Evolutionary conservation across 495 filamentous ascomycete genomes (phyloP).

Genomic region (Pyronema omphalodes): DNA sequence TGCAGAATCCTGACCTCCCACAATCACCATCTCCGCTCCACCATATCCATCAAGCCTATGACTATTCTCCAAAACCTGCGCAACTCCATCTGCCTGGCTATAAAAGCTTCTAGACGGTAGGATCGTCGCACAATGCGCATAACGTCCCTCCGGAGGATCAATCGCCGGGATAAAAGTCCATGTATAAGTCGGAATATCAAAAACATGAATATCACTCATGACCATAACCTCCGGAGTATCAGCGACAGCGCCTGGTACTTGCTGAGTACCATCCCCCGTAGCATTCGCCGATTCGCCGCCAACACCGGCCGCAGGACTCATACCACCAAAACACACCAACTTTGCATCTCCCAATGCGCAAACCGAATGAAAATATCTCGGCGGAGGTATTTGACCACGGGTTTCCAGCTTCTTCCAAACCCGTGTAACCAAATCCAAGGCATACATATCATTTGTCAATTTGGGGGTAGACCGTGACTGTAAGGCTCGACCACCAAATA

Average conservation of each 20-base stretch:
- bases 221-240: constrained; percentile 53
- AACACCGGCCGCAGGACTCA: constrained; percentile 49
- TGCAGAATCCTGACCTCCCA: constrained; percentile 89
- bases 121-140: constrained; percentile 91
- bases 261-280: neutral
- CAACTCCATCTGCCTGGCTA: constrained; percentile 35
- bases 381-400: constrained; percentile 66
- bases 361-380: constrained; percentile 91
- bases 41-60: constrained; percentile 76
- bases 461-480: constrained; percentile 54
- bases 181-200: constrained; percentile 63
- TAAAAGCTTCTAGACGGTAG: constrained; percentile 74
- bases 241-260: neutral
- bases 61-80: constrained; percentile 29
- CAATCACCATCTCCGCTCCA: constrained; percentile 91
- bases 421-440: constrained; percentile 72
- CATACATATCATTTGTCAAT: constrained; percentile 76
- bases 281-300: neutral
- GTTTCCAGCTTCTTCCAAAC: constrained; percentile 86
- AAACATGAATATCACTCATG: constrained; percentile 96
- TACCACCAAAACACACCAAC: constrained; percentile 92
- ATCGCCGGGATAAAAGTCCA: constrained; percentile 67
- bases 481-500: constrained; percentile 80
- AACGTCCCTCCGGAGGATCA: constrained; percentile 80
- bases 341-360: constrained; percentile 88